Conservation (phyloP, 2,329 filamentous ascomycete species). For the Anthostomella pinea region DNA sequence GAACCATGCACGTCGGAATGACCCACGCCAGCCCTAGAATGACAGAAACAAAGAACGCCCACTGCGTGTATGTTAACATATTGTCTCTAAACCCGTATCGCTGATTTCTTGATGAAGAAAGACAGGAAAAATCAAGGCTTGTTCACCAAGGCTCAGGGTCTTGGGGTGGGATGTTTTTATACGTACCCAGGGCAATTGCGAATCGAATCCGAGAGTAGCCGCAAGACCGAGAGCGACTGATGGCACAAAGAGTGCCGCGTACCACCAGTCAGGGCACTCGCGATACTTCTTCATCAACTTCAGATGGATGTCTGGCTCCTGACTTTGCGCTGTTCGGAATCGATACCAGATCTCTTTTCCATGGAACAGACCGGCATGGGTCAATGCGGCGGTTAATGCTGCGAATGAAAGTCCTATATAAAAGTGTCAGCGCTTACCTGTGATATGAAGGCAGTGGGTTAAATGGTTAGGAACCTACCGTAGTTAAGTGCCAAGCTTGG, state of each 20-base stretch:
- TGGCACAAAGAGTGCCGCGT: conserved; percentile 38
- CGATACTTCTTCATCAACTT: conserved; percentile 53
- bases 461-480: too few relatives aligned
- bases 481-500: conserved; percentile 45
- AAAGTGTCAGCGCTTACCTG: too few relatives aligned
- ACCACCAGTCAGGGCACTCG: conserved; percentile 56
- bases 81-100: too few relatives aligned
- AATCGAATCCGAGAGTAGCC: conserved; percentile 43
- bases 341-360: conserved; percentile 44
- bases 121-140: too few relatives aligned
- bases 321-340: conserved; percentile 43
- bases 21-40: conserved; percentile 45
- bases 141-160: too few relatives aligned
- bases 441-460: too few relatives aligned
- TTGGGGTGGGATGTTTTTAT: too few relatives aligned
- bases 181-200: conserved; percentile 49
- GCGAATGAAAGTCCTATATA: conserved; percentile 55
- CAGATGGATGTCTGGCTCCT: conserved; percentile 49
- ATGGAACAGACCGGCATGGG: conserved; percentile 38
- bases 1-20: conserved; percentile 44
- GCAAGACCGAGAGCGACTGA: conserved; percentile 49
- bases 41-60: conserved; percentile 49
- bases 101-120: too few relatives aligned
- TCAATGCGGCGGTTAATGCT: conserved; percentile 44
- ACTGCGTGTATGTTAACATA: too few relatives aligned